phyloP scores from a whole-genome alignment of 345 rosid species.

The Psidium friedrichsthalianum region DNA sequence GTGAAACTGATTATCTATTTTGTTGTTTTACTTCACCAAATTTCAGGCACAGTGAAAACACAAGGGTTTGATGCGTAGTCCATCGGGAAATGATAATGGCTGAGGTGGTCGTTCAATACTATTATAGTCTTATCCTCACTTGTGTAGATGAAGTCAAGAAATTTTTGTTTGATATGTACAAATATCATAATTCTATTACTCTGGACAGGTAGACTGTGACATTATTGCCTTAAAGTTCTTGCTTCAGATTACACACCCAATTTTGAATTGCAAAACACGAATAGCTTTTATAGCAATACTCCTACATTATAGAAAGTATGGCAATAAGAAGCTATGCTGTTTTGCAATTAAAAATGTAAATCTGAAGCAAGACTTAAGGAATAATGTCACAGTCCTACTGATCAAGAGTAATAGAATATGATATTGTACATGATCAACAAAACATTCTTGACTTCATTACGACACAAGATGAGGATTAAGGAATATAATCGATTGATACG shows the following conservation, averaged over 20 bases:
- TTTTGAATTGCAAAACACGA: background rate
- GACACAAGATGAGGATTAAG: no score
- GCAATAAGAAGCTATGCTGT: no score
- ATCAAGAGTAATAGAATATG: no score
- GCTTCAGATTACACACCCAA: no score
- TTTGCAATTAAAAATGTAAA: no score
- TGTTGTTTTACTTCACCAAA: background rate
- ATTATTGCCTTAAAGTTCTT: background rate
- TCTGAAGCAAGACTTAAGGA: no score
- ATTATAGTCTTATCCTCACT: background rate
- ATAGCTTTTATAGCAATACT: background rate
- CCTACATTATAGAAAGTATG: background rate
- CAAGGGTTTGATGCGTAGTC: conserved; percentile 57
- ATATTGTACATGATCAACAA: no score
- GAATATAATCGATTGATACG: no score
- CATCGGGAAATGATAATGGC: conserved; percentile 93
- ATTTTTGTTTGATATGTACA: background rate
- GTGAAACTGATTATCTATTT: background rate
- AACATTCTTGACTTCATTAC: no score
- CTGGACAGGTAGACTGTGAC: background rate
- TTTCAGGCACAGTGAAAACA: conserved; percentile 76
- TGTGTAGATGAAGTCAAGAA: background rate
- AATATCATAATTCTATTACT: background rate
- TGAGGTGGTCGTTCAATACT: conserved; percentile 28
- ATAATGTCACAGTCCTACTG: no score